Conservation (phyloP, 768 basidiomycete genomes). For the Leccinum longicurvipes region DNA sequence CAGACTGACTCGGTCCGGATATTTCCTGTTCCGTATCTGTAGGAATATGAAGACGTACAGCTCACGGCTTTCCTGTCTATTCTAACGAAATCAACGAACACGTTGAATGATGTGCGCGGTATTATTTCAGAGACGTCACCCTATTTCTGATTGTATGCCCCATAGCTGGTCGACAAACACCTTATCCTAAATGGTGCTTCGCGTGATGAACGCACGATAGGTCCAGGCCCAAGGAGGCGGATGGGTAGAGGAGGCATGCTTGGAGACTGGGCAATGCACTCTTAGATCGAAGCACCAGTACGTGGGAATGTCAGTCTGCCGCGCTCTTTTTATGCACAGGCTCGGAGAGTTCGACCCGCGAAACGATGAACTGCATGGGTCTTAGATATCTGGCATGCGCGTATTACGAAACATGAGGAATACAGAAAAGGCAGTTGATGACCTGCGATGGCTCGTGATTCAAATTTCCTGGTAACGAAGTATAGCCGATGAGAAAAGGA, state of each 20-base stretch:
- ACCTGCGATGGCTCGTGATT: not conserved
- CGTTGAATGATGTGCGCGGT: conserved; percentile 81
- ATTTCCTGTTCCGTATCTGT: not conserved
- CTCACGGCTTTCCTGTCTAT: conserved; percentile 85
- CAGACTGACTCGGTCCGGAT: not conserved
- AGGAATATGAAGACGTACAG: conserved; percentile 98
- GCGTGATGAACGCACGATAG: conserved; percentile 48
- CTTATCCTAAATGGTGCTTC: conserved; percentile 52
- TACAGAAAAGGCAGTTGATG: not conserved
- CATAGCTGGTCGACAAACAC: conserved; percentile 78
- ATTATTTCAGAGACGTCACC: not conserved
- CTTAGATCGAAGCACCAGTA: conserved; percentile 12
- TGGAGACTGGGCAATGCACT: conserved; percentile 58
- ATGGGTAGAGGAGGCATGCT: conserved; percentile 46
- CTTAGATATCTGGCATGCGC: not conserved
- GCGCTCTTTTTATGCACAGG: not conserved
- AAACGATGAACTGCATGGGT: not conserved
- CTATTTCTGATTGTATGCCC: conserved; percentile 2
- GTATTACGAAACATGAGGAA: not conserved
- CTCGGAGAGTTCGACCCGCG: not conserved
- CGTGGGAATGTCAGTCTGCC: not conserved
- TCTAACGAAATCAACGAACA: conserved; percentile 84
- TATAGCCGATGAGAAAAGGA: conserved; percentile 4
- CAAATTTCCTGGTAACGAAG: no score
- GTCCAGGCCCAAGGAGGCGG: conserved; percentile 48